A percentile compares a stretch with the other conserved stretches of the same genome.
Conservation (phyloP, 805 yeast species). For the Torulaspora delbrueckii region DNA sequence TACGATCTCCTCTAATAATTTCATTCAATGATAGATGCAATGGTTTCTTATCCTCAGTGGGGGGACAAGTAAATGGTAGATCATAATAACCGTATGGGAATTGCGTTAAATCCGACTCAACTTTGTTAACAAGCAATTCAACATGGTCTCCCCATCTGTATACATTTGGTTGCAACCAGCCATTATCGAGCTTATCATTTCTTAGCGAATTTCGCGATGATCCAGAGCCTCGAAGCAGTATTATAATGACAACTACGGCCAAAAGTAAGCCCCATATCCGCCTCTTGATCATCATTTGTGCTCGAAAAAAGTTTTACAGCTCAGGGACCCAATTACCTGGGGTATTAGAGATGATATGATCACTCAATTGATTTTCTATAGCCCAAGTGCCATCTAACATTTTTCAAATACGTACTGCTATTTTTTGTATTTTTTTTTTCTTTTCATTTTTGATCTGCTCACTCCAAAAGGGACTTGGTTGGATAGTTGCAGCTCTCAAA, state of each 20-base stretch:
- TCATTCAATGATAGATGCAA: conserved; percentile 69
- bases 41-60: conserved; percentile 49
- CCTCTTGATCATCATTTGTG: conserved; percentile 6
- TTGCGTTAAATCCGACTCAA: conserved; percentile 67
- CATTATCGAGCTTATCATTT: conserved; percentile 5
- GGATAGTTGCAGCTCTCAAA: not conserved
- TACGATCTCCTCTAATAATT: conserved; percentile 73
- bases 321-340: not conserved
- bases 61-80: conserved; percentile 76
- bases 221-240: conserved; percentile 2
- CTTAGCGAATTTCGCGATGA: conserved; percentile 1
- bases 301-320: not conserved
- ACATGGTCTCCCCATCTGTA: conserved; percentile 54
- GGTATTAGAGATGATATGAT: not conserved
- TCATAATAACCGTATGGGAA: conserved; percentile 73
- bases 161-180: conserved; percentile 33
- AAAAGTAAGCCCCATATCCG: conserved; percentile 7
- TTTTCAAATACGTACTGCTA: not conserved
- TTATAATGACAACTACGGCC: conserved; percentile 3
- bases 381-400: not conserved
- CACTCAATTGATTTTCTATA: not conserved
- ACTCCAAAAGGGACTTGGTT: not conserved
- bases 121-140: conserved; percentile 67
- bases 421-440: conserved; percentile 1
- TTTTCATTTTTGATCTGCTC: not conserved